Conservation (phyloP, 441 rosid species). For the Manihot esculenta region DNA sequence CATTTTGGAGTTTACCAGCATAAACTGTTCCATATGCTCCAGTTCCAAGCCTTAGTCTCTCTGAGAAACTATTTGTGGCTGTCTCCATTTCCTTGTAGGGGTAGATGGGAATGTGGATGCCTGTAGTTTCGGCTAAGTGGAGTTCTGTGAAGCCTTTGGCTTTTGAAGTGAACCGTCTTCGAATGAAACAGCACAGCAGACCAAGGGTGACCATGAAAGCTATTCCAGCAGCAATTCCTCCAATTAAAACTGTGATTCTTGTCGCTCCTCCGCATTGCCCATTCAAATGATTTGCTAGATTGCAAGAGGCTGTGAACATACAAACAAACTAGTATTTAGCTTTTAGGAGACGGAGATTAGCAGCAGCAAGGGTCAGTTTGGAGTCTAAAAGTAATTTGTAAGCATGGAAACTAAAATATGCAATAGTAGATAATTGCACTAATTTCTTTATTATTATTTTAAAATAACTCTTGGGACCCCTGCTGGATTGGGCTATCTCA, state of each 20-base stretch:
- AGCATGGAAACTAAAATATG: no score
- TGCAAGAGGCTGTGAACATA: conserved; percentile 39
- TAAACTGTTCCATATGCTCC: conserved; percentile 93
- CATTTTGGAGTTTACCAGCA: conserved; percentile 62
- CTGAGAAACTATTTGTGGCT: conserved; percentile 69
- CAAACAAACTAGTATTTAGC: no score
- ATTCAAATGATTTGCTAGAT: conserved; percentile 33
- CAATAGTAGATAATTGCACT: no score
- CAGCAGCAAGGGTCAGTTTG: no score
- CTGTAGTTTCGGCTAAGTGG: conserved; percentile 51
- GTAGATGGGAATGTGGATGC: conserved; percentile 61
- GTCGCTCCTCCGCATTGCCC: conserved; percentile 57
- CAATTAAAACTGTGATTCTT: conserved; percentile 39
- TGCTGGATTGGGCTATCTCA: no score
- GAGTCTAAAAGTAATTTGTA: no score
- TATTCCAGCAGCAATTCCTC: conserved; percentile 57
- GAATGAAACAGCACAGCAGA: conserved; percentile 38
- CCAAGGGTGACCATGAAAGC: conserved; percentile 39
- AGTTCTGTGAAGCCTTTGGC: conserved; percentile 37
- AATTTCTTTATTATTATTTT: no score
- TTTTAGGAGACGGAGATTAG: no score
- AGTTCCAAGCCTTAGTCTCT: conserved; percentile 76
- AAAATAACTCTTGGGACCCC: no score
- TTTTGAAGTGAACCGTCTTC: conserved; percentile 36
- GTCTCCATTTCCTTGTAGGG: conserved; percentile 72